Percentiles rank a stretch among this genome's conserved stretches.
Evolutionary conservation across 306 rosid genomes (phyloP).

Genomic region (Trifolium dubium): DNA sequence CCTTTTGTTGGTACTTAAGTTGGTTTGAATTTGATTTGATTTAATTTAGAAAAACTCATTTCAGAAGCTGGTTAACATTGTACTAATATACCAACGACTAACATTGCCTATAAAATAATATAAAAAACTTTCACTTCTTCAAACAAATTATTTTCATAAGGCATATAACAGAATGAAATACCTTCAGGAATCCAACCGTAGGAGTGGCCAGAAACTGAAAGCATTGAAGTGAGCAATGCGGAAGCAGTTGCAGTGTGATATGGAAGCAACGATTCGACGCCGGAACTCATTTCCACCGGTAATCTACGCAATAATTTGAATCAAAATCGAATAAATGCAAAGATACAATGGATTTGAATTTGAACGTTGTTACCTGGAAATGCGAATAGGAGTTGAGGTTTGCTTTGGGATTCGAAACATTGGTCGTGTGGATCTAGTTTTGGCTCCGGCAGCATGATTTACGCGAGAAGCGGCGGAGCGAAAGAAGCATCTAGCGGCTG

Average conservation of each 20-base stretch:
- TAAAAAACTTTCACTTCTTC: too few relatives aligned
- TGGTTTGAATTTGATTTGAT: too few relatives aligned
- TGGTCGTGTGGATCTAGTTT: constrained; percentile 48
- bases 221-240: constrained; percentile 90
- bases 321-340: constrained; percentile 2
- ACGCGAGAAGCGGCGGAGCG: constrained; percentile 68
- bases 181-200: constrained; percentile 90
- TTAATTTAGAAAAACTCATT: too few relatives aligned
- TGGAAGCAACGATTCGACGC: constrained; percentile 86
- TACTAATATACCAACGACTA: too few relatives aligned
- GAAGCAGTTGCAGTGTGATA: constrained; percentile 90
- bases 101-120: too few relatives aligned
- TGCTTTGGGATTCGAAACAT: constrained; percentile 60
- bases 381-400: constrained; percentile 60
- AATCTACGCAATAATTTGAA: constrained; percentile 46
- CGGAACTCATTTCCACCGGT: constrained; percentile 80
- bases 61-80: too few relatives aligned
- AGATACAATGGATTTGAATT: neutral
- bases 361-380: constrained; percentile 58
- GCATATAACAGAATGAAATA: constrained; percentile 18
- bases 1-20: too few relatives aligned
- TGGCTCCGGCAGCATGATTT: constrained; percentile 56
- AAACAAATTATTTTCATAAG: too few relatives aligned
- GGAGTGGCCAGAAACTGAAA: constrained; percentile 72
- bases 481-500: constrained; percentile 78